phyloP scores from a whole-genome alignment of 257 asterid genomes.

The Lantana camara region DNA sequence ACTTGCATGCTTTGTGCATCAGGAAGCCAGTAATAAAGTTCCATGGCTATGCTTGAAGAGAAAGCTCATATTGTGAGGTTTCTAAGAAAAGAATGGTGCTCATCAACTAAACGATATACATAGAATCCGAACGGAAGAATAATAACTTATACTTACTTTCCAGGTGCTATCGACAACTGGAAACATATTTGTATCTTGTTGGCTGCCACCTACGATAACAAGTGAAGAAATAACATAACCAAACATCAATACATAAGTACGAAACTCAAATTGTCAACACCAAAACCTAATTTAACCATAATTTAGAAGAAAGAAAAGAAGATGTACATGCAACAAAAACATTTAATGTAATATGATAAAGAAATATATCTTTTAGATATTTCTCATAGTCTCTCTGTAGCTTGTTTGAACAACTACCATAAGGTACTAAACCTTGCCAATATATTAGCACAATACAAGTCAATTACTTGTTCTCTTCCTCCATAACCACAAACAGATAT shows the following conservation, averaged over 20 bases:
- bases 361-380: constrained; percentile 1
- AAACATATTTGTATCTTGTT: constrained; percentile 70
- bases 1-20: constrained; percentile 18
- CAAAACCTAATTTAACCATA: constrained; percentile 1
- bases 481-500: constrained; percentile 13
- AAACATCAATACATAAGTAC: constrained; percentile 6
- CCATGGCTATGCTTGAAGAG: not conserved
- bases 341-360: not conserved
- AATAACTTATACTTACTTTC: constrained; percentile 51
- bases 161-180: constrained; percentile 94
- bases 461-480: constrained; percentile 4
- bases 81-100: not conserved
- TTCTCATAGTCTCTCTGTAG: constrained; percentile 10
- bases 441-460: not conserved
- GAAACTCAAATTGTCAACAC: constrained; percentile 16
- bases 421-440: constrained; percentile 8
- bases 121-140: constrained; percentile 23
- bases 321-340: not conserved
- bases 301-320: not conserved
- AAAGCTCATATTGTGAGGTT: constrained; percentile 10
- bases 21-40: not conserved
- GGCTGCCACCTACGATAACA: constrained; percentile 56
- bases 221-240: constrained; percentile 17
- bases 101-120: not conserved
- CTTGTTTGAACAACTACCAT: not conserved